Evolutionary conservation across 2,329 filamentous ascomycete species (phyloP), one percentile per base, ranked within the genome.

Genomic region (Diaporthe aspalathi): DNA sequence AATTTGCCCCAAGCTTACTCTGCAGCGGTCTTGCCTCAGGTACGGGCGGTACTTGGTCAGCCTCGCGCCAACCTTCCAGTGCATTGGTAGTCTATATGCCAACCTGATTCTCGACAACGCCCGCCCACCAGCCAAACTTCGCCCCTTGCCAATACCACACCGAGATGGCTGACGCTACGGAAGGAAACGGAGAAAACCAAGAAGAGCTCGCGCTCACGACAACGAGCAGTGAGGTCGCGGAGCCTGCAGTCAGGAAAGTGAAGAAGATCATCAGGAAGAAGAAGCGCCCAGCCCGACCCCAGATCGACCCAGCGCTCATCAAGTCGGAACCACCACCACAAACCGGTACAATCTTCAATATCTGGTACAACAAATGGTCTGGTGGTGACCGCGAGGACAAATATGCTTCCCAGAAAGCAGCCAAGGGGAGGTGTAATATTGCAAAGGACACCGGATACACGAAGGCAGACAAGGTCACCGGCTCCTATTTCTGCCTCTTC

Each of bases 331-430:
- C 93, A 5, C 94, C 95, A 20, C 93, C 94, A 1, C 95, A 98
- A 78, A 98, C 95, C 0, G 96, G 96, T 67, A 97, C 94, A 0
- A 94, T 95, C 71, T 99, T 96, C 87, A 99, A 99, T 82, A 97
- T 97, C 78, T 98, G 95, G 95, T 97, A 98, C 84, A 98, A 97
- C 85, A 98, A 98, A 83, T 98, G 95, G 95, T 93, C 92, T 0
- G 96, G 96, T 75, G 96, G 96, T 78, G 96, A 99, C 82, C 90
- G 94, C 73, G 95, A 98, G 79, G 94, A 97, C 84, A 94, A 95
- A 76, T 94, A 95, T 78, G 88, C 94, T 5, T 94, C 92, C 45
- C 92, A 98, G 79, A 93, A 91, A 27, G 89, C 91, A 17, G 95
- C 96, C 4, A 91, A 92, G 74, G 92, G 92, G 2, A 93, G 97